Evolutionary conservation across 352 stramenopile genomes (phyloP), one percentile per base, ranked within the genome.

Genomic region (Phytophthora pluvialis): DNA sequence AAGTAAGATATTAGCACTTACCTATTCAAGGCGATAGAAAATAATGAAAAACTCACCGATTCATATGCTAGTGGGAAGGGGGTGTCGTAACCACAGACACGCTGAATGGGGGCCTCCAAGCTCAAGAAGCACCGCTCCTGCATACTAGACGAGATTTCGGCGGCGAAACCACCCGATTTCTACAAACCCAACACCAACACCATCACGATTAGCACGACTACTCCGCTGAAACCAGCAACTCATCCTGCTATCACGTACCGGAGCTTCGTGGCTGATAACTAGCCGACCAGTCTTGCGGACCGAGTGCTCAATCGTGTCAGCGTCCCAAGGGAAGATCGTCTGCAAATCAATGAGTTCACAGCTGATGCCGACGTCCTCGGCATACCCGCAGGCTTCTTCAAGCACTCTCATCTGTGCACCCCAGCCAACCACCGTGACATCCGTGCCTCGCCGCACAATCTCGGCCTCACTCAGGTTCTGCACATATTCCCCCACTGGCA

Each of bases 311-410:
- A 99, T 93, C 0, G 90, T 97, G 63, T 98, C 92, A 26, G 90
- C 83, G 46, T 99, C 97, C 97, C 97, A 99, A 3, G 97, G 97
- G 33, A 98, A 78, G 33, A 99, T 97, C n/a, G 97, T 99, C 70
- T 98, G 93, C 39, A 99, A 78, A 73, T 99, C 97, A 59, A 99
- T 99, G 6, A 99, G 76, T 75, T 99, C 97, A 67, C 96, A 99
- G 56, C 86, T 95, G 60, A 99, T 98, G 3, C 97, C 97, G 25
- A 98, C 62, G 38, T 97, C 79, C 33, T 94, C 81, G 4, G 96
- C 94, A 49, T 97, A 89, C 33, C 93, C 85, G 54, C 89, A 89
- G 3, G 90, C 91, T 62, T 94, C 77, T 63, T 91, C 77, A 2
- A 95, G 73, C 40, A 98, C 83, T 25, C 90, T 72, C 84, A 97